Conservation (phyloP, 2,329 filamentous ascomycete genomes). For the Penicillium sp. region DNA sequence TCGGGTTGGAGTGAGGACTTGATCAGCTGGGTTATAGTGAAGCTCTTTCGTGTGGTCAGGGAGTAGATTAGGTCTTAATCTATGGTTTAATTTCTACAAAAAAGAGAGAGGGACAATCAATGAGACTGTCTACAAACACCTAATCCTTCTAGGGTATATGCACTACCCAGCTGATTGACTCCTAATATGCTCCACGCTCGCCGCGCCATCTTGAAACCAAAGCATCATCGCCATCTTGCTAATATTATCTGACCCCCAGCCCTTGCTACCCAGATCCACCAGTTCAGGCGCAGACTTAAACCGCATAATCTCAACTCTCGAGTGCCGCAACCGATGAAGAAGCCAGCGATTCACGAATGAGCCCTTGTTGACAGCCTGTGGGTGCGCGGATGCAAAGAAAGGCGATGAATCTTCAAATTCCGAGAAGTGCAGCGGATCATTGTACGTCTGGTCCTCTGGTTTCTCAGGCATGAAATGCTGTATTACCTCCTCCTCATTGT, state of each 20-base stretch:
- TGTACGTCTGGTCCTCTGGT: neutral
- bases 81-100: neutral
- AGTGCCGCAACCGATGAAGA: neutral
- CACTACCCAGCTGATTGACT: neutral
- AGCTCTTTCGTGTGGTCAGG: too few relatives aligned
- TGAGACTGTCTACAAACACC: neutral
- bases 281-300: neutral
- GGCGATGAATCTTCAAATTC: neutral
- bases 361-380: neutral
- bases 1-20: too few relatives aligned
- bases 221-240: neutral
- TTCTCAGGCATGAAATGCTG: neutral
- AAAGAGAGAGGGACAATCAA: too few relatives aligned
- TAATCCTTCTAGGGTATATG: neutral
- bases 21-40: too few relatives aligned
- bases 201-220: neutral
- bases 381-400: neutral
- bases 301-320: neutral
- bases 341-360: neutral
- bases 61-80: too few relatives aligned
- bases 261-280: neutral
- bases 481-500: neutral
- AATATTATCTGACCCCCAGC: neutral
- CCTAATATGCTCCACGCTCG: neutral
- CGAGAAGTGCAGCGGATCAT: neutral